phyloP scores from a whole-genome alignment of 192 early-diverging fungal species.

The Podila clonocystis region DNA sequence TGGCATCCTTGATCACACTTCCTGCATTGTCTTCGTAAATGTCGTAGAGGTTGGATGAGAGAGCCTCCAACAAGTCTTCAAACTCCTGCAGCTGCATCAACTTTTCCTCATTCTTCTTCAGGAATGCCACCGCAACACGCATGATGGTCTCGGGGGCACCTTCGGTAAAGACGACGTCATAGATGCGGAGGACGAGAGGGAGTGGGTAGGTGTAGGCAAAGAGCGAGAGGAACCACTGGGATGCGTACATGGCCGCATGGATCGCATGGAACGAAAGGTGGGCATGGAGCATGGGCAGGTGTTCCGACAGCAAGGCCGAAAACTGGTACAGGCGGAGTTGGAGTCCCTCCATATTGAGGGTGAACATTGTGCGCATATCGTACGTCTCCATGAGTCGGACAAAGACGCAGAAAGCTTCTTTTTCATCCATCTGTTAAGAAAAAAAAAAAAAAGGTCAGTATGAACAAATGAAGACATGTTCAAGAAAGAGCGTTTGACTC shows the following conservation, averaged over 20 bases:
- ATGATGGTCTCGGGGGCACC: conserved; percentile 90
- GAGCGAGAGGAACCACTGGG: conserved; percentile 96
- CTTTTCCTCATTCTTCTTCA: conserved; percentile 81
- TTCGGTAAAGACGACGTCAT: conserved; percentile 94
- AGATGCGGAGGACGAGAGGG: conserved; percentile 86
- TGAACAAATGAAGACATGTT: not conserved
- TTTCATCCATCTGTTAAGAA: conserved; percentile 85
- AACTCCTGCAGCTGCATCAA: conserved; percentile 77
- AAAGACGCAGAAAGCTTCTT: conserved; percentile 93
- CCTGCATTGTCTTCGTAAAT: conserved; percentile 69
- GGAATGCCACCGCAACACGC: conserved; percentile 87
- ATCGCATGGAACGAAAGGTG: conserved; percentile 82
- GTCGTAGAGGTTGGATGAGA: conserved; percentile 87
- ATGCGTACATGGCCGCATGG: conserved; percentile 90
- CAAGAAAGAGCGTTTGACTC: not conserved
- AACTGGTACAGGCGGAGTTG: conserved; percentile 92
- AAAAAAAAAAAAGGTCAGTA: not conserved
- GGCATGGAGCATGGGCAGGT: conserved; percentile 76
- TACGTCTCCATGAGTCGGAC: conserved; percentile 96
- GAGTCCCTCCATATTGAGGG: conserved; percentile 93
- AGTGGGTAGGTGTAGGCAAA: conserved; percentile 98
- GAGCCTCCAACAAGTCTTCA: conserved; percentile 83
- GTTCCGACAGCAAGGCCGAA: conserved; percentile 76
- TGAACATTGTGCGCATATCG: conserved; percentile 92
- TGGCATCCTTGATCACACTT: conserved; percentile 82